Conservation (phyloP, 192 early-diverging fungal species). For the Coemansia umbellata region DNA sequence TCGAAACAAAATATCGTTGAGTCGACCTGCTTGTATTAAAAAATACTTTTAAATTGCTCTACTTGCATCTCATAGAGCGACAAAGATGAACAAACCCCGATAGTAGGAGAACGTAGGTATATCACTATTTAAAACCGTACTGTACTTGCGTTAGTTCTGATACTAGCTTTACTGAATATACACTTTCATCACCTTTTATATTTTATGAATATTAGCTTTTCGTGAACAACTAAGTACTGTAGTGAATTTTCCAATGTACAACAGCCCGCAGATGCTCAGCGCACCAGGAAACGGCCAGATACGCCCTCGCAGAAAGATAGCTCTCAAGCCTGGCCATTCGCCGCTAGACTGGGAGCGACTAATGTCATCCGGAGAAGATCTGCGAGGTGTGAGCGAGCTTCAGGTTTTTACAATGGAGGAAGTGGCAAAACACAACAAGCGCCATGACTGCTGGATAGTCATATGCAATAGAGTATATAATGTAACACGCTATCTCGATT, state of each 20-base stretch:
- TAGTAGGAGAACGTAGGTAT: too few relatives aligned
- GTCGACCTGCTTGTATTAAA: too few relatives aligned
- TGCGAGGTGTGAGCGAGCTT: conserved; percentile 39
- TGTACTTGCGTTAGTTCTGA: too few relatives aligned
- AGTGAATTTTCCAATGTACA: conserved; percentile 34
- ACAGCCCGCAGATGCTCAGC: conserved; percentile 45
- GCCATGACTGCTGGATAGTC: conserved; percentile 86
- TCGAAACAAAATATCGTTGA: too few relatives aligned
- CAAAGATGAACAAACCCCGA: too few relatives aligned
- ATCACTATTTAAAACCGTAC: too few relatives aligned
- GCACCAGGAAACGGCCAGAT: neutral
- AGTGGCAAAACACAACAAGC: conserved; percentile 67
- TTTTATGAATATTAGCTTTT: too few relatives aligned
- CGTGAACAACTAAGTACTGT: neutral
- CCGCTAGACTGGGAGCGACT: conserved; percentile 92
- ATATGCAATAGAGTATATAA: conserved; percentile 91
- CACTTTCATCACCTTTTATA: too few relatives aligned
- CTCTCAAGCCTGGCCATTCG: conserved; percentile 82
- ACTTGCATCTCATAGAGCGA: too few relatives aligned
- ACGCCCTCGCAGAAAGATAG: conserved; percentile 65
- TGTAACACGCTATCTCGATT: conserved; percentile 82
- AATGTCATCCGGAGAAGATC: conserved; percentile 66
- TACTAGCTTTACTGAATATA: too few relatives aligned
- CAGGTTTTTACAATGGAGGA: conserved; percentile 63
- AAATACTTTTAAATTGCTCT: too few relatives aligned